phyloP scores from a whole-genome alignment of 305 asterid species.

The Solanum hybrid region DNA sequence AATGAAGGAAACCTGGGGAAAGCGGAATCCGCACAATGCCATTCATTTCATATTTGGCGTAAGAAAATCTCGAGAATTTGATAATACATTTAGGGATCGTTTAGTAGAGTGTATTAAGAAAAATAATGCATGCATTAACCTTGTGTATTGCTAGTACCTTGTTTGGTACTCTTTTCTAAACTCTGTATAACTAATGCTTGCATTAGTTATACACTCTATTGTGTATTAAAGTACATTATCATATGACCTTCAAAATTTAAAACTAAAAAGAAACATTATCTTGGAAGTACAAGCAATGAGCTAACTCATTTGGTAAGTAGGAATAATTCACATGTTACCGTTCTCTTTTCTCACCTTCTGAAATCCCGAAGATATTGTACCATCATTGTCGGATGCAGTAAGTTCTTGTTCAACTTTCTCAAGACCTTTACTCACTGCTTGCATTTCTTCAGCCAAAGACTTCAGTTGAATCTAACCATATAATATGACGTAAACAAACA shows the following conservation, averaged over 20 bases:
- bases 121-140: not conserved
- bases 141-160: not conserved
- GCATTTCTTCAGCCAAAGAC: conserved; percentile 98
- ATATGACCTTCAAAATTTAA: not conserved
- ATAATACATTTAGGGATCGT: not conserved
- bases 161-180: not conserved
- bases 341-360: conserved; percentile 51
- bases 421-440: conserved; percentile 97
- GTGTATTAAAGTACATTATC: not conserved
- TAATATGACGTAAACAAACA: conserved; percentile 17
- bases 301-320: not conserved
- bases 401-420: conserved; percentile 98
- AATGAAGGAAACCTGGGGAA: not conserved
- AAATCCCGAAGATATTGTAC: conserved; percentile 77
- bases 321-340: not conserved
- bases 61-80: not conserved
- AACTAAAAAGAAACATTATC: not conserved
- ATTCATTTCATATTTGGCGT: not conserved
- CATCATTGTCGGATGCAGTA: conserved; percentile 76
- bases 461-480: conserved; percentile 72
- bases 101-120: not conserved
- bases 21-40: not conserved
- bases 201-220: not conserved
- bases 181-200: no score
- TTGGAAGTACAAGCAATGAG: not conserved